Evolutionary conservation across 768 basidiomycete species (phyloP).

Genomic region (Lentinula edodes): DNA sequence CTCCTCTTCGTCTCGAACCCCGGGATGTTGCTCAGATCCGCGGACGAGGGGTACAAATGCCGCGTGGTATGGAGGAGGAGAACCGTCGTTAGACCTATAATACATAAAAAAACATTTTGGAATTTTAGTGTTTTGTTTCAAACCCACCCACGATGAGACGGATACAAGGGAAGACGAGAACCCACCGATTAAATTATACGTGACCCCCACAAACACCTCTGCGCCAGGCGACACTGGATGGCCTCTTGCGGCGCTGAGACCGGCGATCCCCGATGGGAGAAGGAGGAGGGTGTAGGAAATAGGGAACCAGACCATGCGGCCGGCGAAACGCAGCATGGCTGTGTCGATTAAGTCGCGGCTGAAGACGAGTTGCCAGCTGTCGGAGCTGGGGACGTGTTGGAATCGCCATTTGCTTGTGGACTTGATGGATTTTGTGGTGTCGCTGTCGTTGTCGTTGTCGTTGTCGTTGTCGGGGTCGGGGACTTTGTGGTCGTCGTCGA

Average conservation of each 20-base stretch:
- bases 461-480: too few species aligned
- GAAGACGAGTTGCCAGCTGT: conserved; percentile 21
- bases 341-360: conserved; percentile 22
- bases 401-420: conserved; percentile 9
- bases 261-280: conserved; percentile 14
- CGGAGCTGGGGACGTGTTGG: conserved; percentile 16
- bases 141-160: too few species aligned
- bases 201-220: conserved; percentile 11
- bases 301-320: conserved; percentile 24
- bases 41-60: conserved; percentile 17
- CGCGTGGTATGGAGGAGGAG: conserved; percentile 22
- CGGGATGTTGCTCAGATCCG: conserved; percentile 9
- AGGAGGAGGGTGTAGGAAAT: conserved; percentile 16
- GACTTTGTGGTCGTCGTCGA: too few species aligned
- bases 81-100: conserved; percentile 24
- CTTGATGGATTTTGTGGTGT: too few species aligned
- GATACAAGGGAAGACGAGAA: not conserved
- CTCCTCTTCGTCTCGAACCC: conserved; percentile 18
- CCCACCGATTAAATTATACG: conserved; percentile 18
- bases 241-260: conserved; percentile 11
- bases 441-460: too few species aligned
- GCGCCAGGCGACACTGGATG: conserved; percentile 11
- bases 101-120: too few species aligned
- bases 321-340: conserved; percentile 20
- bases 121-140: too few species aligned